phyloP scores from a whole-genome alignment of 257 asterid species.

The Verbena officinalis region DNA sequence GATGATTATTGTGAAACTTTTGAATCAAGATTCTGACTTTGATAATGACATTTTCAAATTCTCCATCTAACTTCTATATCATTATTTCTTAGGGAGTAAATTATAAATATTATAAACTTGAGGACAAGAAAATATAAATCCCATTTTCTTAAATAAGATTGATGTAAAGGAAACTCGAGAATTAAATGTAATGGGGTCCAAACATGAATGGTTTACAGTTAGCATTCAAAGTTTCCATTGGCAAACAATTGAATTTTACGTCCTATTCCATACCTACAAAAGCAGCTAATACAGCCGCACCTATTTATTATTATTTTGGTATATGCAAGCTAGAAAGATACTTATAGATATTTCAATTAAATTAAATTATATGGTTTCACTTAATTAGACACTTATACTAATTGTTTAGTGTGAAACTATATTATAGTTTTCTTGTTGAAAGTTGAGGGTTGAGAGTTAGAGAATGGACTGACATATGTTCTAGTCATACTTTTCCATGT shows the following conservation, averaged over 20 bases:
- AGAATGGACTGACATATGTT: too few relatives aligned
- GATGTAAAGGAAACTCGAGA: conserved; percentile 16
- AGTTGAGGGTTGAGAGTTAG: neutral
- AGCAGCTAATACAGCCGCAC: conserved; percentile 26
- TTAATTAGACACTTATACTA: neutral
- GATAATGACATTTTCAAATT: too few relatives aligned
- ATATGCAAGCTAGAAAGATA: neutral
- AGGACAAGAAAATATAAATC: too few relatives aligned
- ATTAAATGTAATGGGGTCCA: conserved; percentile 53
- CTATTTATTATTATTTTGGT: conserved; percentile 18
- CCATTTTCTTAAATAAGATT: conserved; percentile 9
- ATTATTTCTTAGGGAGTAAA: too few relatives aligned
- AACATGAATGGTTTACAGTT: conserved; percentile 46
- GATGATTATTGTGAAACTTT: too few relatives aligned
- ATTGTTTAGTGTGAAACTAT: neutral
- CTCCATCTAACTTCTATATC: too few relatives aligned
- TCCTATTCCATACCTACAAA: conserved; percentile 7
- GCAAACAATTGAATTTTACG: conserved; percentile 21
- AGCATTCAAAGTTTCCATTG: conserved; percentile 31
- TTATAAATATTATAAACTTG: too few relatives aligned
- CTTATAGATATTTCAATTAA: too few relatives aligned
- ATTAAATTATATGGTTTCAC: neutral
- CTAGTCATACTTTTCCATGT: too few relatives aligned
- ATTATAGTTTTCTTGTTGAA: neutral
- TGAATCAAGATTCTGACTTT: too few relatives aligned